These are phyloP conservation scores for Castanea crenata DNA, from an alignment of 306 rosid species.

Conservation along the genomic window DNA sequence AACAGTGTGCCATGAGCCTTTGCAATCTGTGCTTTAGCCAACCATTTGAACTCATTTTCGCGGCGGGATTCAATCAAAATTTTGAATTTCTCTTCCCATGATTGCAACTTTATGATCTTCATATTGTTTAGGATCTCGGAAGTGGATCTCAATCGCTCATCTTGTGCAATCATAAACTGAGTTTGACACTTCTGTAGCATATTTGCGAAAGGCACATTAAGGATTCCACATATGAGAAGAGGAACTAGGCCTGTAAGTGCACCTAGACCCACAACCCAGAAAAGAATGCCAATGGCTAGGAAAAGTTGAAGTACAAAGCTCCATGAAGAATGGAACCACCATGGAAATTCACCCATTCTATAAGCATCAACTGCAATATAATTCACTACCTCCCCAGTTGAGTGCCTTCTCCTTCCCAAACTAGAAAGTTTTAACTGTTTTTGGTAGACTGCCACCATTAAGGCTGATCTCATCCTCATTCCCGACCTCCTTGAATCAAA, in stretches of 20 bases:
- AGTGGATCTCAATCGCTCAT: constrained; percentile 44
- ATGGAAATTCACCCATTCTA: too few relatives aligned
- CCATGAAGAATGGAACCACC: too few relatives aligned
- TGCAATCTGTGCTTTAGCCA: constrained; percentile 24
- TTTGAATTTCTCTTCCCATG: constrained; percentile 62
- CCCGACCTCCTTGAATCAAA: too few relatives aligned
- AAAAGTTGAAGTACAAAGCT: too few relatives aligned
- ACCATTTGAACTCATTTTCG: constrained; percentile 44
- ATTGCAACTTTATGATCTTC: constrained; percentile 53
- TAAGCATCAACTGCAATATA: too few relatives aligned
- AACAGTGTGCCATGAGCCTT: constrained; percentile 31
- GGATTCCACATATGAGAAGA: constrained; percentile 33
- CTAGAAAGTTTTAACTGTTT: too few relatives aligned
- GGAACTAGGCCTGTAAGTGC: constrained; percentile 48
- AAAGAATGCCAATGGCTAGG: constrained; percentile 37
- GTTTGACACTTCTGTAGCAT: constrained; percentile 47
- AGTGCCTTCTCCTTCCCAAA: too few relatives aligned
- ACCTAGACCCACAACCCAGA: constrained; percentile 51
- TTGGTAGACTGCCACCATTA: too few relatives aligned
- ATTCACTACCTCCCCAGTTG: too few relatives aligned
- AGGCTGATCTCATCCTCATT: too few relatives aligned
- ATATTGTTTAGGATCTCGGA: constrained; percentile 52
- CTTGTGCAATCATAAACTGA: constrained; percentile 43
- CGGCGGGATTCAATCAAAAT: constrained; percentile 33
- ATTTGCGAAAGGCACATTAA: constrained; percentile 45